A percentile compares a stretch with the other conserved stretches of the same genome.
phyloP scores from a whole-genome alignment of 495 filamentous ascomycete genomes.

The Annulohypoxylon stygium region DNA sequence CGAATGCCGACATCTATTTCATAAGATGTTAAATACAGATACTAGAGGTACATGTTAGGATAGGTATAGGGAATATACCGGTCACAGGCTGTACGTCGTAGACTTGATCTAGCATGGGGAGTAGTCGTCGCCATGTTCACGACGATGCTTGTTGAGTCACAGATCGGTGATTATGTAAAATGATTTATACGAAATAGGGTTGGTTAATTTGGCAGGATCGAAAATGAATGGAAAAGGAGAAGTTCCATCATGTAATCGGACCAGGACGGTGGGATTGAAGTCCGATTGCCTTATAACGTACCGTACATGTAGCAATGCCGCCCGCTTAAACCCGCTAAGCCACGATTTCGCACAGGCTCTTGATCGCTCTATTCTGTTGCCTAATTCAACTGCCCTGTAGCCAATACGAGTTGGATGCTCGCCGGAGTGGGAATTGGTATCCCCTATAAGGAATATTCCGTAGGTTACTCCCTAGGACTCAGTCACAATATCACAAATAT shows the following conservation, averaged over 20 bases:
- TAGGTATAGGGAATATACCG: constrained; percentile 33
- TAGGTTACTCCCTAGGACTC: not conserved
- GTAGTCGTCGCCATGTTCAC: constrained; percentile 15
- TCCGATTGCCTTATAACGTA: constrained; percentile 13
- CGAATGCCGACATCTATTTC: constrained; percentile 33
- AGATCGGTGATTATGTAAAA: constrained; percentile 5
- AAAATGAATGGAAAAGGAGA: constrained; percentile 6
- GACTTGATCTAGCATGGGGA: constrained; percentile 35
- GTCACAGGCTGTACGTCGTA: constrained; percentile 43
- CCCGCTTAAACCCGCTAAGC: constrained; percentile 27
- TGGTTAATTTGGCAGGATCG: not conserved
- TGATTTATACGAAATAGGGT: not conserved
- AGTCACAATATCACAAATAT: not conserved
- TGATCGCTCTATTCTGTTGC: constrained; percentile 21
- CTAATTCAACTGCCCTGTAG: constrained; percentile 5
- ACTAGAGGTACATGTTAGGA: not conserved
- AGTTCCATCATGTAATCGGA: constrained; percentile 6
- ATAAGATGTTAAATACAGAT: constrained; percentile 10
- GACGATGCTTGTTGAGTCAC: not conserved
- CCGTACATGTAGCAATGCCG: not conserved
- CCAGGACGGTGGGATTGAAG: not conserved
- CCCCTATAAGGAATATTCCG: constrained; percentile 6
- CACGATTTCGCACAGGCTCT: constrained; percentile 19
- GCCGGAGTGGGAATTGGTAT: not conserved
- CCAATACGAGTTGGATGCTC: not conserved